Percentiles rank a stretch among this genome's conserved stretches.
These are phyloP conservation scores for Coelastrella sp. DNA, from an alignment of 139 green algal genomes.

Conservation along the genomic window DNA sequence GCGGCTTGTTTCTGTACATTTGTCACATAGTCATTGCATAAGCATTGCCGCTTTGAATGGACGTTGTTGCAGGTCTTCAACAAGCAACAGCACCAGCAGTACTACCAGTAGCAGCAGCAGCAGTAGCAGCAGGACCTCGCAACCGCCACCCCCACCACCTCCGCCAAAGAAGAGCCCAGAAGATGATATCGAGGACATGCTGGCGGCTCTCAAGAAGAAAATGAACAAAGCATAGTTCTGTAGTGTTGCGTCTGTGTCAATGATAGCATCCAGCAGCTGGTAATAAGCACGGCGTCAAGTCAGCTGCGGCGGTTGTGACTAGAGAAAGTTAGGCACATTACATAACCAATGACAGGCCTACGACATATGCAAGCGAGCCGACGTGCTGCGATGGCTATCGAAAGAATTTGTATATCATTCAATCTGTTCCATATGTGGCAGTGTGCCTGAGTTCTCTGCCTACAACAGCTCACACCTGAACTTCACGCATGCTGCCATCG, in stretches of 20 bases:
- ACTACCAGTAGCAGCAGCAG: conserved; percentile 22
- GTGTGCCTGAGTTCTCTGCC: too few species aligned
- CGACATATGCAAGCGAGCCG: too few species aligned
- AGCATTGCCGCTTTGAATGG: not conserved
- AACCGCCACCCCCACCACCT: conserved; percentile 19
- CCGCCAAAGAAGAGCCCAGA: conserved; percentile 26
- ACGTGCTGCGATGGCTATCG: too few species aligned
- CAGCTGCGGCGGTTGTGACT: too few species aligned
- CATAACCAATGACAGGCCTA: too few species aligned
- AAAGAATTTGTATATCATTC: too few species aligned
- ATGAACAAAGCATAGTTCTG: conserved; percentile 41
- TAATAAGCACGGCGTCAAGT: too few species aligned
- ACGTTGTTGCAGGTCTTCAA: not conserved
- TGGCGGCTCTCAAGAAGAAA: conserved; percentile 67
- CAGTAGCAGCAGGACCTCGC: not conserved
- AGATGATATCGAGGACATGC: conserved; percentile 66
- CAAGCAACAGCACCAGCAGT: not conserved
- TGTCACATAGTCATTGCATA: too few species aligned
- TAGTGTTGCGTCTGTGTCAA: not conserved
- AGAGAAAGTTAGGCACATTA: too few species aligned
- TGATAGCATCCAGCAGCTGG: not conserved
- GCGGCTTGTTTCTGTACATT: too few species aligned
- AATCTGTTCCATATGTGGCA: too few species aligned
- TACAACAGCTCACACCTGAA: too few species aligned
- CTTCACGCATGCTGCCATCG: not conserved